Base-by-base conservation (phyloP, 768 basidiomycete genomes). In the Lentinula lateritia region DNA sequence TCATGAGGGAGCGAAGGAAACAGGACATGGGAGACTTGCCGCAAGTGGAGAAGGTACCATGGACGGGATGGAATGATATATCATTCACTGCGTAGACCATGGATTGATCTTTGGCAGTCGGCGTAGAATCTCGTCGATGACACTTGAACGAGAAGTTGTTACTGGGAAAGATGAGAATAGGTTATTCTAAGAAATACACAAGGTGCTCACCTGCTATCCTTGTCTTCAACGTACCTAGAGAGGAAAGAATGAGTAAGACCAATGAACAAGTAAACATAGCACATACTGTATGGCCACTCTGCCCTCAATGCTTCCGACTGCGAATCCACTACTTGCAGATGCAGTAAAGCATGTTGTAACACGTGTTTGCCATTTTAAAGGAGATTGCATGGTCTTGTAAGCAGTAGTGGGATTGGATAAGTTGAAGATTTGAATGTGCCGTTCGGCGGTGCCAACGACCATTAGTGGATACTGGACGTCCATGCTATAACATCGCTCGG, bases 261-360 rank as follows among this genome's bases (percentile, higher is more conserved):
- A 20, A 52, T 61, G 18, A 65, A 34, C 38, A 12, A 50, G n/a
- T 4, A 9, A n/a, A 62, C 28, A 18, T 35, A 63, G 28, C 1
- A 81, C 92, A 69, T 72, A 96, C 95, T 98, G 95, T 62, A 98
- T 95, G 2, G 95, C 95, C 2, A 98, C 93, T 62, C 96, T 84
- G 23, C 96, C 92, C 73, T 94, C 92, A 6, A 93, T 84, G 66
- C 92, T 93, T 36, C 92, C 92, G 3, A 93, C 82, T 0, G 91
- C 91, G 66, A 92, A 94, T 5, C 91, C 90, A 64, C 84, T 87
- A 60, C 69, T 83, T 7, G 74, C 48, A 15, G 86, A 82, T 5
- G 87, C 82, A 15, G 89, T 88, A 69, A 93, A 93, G 70, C 91
- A 93, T 5, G 91, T 85, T 13, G 93, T 83, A 5, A 91, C 89